These are phyloP conservation scores for Thermochaetoides dissita DNA, from an alignment of 2,329 filamentous ascomycete genomes.

Conservation along the genomic window DNA sequence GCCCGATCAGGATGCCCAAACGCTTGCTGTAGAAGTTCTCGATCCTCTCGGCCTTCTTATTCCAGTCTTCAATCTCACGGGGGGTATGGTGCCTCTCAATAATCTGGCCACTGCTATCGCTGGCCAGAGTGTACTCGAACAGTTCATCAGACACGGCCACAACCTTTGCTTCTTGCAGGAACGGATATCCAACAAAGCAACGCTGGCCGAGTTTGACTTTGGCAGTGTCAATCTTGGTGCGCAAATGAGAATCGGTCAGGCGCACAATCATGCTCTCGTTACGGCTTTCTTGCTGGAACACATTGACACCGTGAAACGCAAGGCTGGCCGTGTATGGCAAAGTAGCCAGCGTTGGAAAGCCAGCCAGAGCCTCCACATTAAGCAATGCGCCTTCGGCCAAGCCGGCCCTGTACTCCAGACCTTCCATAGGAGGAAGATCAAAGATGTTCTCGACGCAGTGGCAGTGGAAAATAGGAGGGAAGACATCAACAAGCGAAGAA, in stretches of 20 bases:
- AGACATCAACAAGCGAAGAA: conserved; percentile 76
- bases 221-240: conserved; percentile 57
- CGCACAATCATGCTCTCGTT: conserved; percentile 95
- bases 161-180: conserved; percentile 86
- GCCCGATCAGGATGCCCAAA: conserved; percentile 72
- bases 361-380: conserved; percentile 70
- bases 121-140: conserved; percentile 68
- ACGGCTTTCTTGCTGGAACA: conserved; percentile 89
- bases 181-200: conserved; percentile 88
- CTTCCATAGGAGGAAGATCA: conserved; percentile 83
- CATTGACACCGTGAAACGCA: conserved; percentile 78
- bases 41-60: conserved; percentile 68
- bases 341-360: conserved; percentile 81
- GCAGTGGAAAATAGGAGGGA: conserved; percentile 76
- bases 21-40: conserved; percentile 84
- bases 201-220: conserved; percentile 69
- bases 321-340: conserved; percentile 70
- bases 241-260: conserved; percentile 57
- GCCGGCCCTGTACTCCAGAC: conserved; percentile 70
- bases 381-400: conserved; percentile 74
- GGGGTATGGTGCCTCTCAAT: conserved; percentile 57
- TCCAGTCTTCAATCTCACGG: conserved; percentile 68
- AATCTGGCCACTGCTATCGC: conserved; percentile 47
- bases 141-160: conserved; percentile 82
- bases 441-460: conserved; percentile 93